A percentile compares a stretch with the other conserved stretches of the same genome.
Conservation (phyloP, 2,329 filamentous ascomycete species). For the Colletotrichum tamarilloi region DNA sequence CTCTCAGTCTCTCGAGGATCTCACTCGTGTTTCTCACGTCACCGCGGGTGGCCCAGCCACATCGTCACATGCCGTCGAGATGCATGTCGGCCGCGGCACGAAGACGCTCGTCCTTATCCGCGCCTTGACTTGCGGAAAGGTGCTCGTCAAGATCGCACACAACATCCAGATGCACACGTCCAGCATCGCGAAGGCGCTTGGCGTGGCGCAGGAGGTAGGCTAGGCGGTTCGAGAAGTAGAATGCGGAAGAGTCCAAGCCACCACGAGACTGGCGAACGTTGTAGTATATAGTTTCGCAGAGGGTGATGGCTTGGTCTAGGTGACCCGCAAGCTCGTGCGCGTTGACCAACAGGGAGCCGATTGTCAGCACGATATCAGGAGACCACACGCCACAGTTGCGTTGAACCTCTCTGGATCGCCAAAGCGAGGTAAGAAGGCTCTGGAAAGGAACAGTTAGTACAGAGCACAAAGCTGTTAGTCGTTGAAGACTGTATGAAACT, state of each 20-base stretch:
- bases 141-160: slow-evolving; percentile 41
- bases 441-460: slow-evolving; percentile 14
- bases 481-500: background rate
- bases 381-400: slow-evolving; percentile 41
- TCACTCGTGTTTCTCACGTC: slow-evolving; percentile 27
- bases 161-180: slow-evolving; percentile 43
- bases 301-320: slow-evolving; percentile 42
- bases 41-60: slow-evolving; percentile 37
- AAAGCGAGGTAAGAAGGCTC: slow-evolving; percentile 44
- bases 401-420: slow-evolving; percentile 48
- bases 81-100: slow-evolving; percentile 37
- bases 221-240: slow-evolving; percentile 44
- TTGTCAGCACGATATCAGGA: slow-evolving; percentile 41
- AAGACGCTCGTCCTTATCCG: slow-evolving; percentile 35
- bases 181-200: slow-evolving; percentile 42
- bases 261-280: slow-evolving; percentile 47
- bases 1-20: slow-evolving; percentile 31
- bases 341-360: slow-evolving; percentile 46
- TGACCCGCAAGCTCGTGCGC: slow-evolving; percentile 43
- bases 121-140: slow-evolving; percentile 8
- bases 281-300: slow-evolving; percentile 47
- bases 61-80: slow-evolving; percentile 39
- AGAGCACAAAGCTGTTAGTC: background rate
- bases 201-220: slow-evolving; percentile 42
- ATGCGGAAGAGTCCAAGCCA: slow-evolving; percentile 42